Evolutionary conservation across 2,329 filamentous ascomycete genomes (phyloP), one percentile per base, ranked within the genome.

Genomic region (Alternaria incomplexa): DNA sequence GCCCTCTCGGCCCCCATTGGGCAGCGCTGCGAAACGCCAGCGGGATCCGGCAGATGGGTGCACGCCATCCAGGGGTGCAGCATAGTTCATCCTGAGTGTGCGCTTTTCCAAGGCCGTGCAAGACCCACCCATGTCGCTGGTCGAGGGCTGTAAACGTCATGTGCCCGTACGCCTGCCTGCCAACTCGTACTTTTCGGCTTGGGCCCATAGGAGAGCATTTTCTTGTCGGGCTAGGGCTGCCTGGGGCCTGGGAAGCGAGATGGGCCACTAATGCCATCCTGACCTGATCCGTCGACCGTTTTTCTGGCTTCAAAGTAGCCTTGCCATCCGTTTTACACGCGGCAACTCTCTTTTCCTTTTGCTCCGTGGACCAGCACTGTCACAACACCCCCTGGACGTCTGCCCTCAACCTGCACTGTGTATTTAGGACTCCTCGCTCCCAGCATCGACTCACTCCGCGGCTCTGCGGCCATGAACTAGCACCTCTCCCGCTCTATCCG

Each of bases 101-200:
- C 61, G 52, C 61, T 51, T 63, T 68, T 65, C 65, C 68, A 72
- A 69, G 68, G 65, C 68, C 62, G 65, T 69, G 69, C 66, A 73
- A 75, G 70, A 67, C 69, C 67, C 68, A 65, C 68, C 73, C 70
- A 65, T 63, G 65, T 58, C 54, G 36, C 57, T 44, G 65, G 64
- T 67, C 58, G 25, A 65, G 62, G 66, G 51, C 69, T 72, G 69
- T 70, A 64, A 74, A 77, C 76, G 76, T 79, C 76, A 79, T 78
- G 76, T 77, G 76, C 71, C 64, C 68, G 56, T 53, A 30, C 36
- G 40, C 20, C 61, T 59, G 53, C 56, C 51, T 61, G 56, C 67
- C 69, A 62, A 65, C 56, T 61, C 30, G 45, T 58, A 47, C 60
- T 62, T 53, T 55, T 65, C 65, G 62, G 65, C 69, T 63, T 67